Base-by-base conservation (phyloP, 83 land plant genomes). In the Larix sibirica region DNA sequence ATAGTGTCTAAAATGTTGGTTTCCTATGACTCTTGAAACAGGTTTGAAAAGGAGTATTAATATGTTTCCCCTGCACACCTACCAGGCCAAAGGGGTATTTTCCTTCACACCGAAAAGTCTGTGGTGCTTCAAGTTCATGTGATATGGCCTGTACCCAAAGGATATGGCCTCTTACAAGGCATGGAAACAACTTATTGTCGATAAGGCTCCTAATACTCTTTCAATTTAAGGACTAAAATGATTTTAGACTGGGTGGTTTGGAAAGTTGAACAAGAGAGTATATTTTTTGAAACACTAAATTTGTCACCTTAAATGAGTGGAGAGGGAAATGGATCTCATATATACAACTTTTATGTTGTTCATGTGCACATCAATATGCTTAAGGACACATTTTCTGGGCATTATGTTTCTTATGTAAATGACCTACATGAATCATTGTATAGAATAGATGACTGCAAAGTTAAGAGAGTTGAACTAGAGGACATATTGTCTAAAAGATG, bases 361-460 rank as follows among this genome's bases (percentile, higher is more conserved):
- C 94, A 95, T 83, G 99, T 97, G 12, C 99, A 97, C 88, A 81
- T 97, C 54, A 98, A 95, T 84, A 95, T 94, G 94, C 85, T 94
- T 0, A 97, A 97, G 90, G 96, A 98, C 63, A 95, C 99, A 38
- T 95, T 85, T 86, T 97, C 92, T 87, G 99, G 99, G 47, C 99
- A 97, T 71, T 97, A 97, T 61, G 89, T 95, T 31, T 97, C 98
- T 81, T 97, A 94, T 80, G 88, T 87, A 9, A 92, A 92, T 80
- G 96, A 94, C 78, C 85, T 90, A 31, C 13, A 81, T 23, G 98
- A 96, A 54, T 36, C 67, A 42, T 97, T 98, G 99, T 97, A 94
- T 79, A 92, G 93, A 75, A 83, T 94, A 82, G 98, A 97, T 85
- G 99, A 97, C 47, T 90, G 91, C 77, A 95, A 93, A 94, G 98